Conservation (phyloP, 1,139 yeast species). For the Kluyveromyces sp. region DNA sequence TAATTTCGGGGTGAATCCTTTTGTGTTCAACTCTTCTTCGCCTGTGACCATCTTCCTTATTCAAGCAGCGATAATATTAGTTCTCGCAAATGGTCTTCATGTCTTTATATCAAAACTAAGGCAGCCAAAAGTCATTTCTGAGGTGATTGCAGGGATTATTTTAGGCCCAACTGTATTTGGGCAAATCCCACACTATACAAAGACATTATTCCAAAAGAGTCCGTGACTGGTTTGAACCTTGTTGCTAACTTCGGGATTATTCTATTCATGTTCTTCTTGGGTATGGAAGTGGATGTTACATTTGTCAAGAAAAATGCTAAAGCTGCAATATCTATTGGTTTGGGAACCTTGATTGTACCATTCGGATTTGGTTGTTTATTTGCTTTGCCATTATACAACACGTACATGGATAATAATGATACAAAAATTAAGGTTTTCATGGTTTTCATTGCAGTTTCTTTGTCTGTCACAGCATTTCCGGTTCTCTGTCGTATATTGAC, state of each 20-base stretch:
- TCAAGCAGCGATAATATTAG: slow-evolving; percentile 25
- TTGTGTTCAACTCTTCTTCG: slow-evolving; percentile 43
- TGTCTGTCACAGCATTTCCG: slow-evolving; percentile 79
- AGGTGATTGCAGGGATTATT: slow-evolving; percentile 65
- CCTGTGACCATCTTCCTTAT: slow-evolving; percentile 27
- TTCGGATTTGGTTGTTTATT: slow-evolving; percentile 71
- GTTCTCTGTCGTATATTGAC: slow-evolving; percentile 72
- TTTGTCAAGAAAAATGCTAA: slow-evolving; percentile 52
- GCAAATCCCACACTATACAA: slow-evolving; percentile 56
- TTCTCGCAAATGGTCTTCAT: slow-evolving; percentile 42
- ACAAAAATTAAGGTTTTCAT: slow-evolving; percentile 62
- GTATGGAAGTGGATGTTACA: slow-evolving; percentile 64
- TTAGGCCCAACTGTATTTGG: slow-evolving; percentile 69
- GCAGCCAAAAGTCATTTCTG: slow-evolving; percentile 75
- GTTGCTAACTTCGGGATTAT: slow-evolving; percentile 70
- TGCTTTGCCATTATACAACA: slow-evolving; percentile 56
- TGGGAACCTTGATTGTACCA: slow-evolving; percentile 64
- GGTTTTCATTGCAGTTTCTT: slow-evolving; percentile 73
- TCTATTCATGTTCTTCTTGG: slow-evolving; percentile 64
- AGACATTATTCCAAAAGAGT: slow-evolving; percentile 49
- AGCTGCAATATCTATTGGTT: slow-evolving; percentile 60
- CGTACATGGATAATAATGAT: slow-evolving; percentile 37
- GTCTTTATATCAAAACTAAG: slow-evolving; percentile 50
- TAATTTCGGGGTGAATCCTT: slow-evolving; percentile 61
- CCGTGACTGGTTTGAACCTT: slow-evolving; percentile 56